phyloP scores from a whole-genome alignment of 1,139 yeast species.

The Zygosaccharomyces sapae region DNA sequence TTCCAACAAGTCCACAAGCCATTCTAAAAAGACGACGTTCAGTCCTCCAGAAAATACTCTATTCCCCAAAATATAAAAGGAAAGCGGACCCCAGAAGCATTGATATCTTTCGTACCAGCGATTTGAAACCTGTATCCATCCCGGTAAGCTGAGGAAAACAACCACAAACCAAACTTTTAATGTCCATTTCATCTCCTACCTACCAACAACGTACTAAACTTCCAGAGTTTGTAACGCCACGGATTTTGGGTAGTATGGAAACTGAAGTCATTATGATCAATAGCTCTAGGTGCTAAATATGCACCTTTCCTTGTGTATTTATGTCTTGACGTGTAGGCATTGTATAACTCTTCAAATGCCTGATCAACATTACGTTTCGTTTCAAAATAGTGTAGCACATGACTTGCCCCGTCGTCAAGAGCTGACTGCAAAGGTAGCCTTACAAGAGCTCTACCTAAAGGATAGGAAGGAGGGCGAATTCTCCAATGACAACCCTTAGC shows the following conservation, averaged over 20 bases:
- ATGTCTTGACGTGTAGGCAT: conserved; percentile 41
- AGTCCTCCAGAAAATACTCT: conserved; percentile 45
- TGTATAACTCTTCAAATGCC: conserved; percentile 43
- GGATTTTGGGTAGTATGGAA: conserved; percentile 38
- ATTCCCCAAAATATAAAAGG: conserved; percentile 40
- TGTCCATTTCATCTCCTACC: conserved; percentile 44
- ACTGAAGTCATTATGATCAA: conserved; percentile 40
- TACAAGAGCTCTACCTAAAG: conserved; percentile 40
- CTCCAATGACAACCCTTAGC: conserved; percentile 34
- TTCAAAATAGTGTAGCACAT: conserved; percentile 42
- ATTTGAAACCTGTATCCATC: conserved; percentile 41
- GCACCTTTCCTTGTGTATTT: conserved; percentile 15
- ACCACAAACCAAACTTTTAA: conserved; percentile 40
- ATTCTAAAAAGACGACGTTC: conserved; percentile 39
- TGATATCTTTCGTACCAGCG: conserved; percentile 43
- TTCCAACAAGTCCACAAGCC: conserved; percentile 39
- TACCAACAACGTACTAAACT: conserved; percentile 34
- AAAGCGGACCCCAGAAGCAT: conserved; percentile 43
- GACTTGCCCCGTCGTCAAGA: conserved; percentile 47
- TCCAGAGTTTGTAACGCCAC: conserved; percentile 40
- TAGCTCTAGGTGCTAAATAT: conserved; percentile 33
- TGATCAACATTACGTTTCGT: conserved; percentile 47
- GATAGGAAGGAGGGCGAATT: conserved; percentile 39
- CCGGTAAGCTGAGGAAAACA: conserved; percentile 41
- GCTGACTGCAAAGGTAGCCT: conserved; percentile 43